Conservation (phyloP, 2,329 filamentous ascomycete genomes). For the Emergomyces orientalis region DNA sequence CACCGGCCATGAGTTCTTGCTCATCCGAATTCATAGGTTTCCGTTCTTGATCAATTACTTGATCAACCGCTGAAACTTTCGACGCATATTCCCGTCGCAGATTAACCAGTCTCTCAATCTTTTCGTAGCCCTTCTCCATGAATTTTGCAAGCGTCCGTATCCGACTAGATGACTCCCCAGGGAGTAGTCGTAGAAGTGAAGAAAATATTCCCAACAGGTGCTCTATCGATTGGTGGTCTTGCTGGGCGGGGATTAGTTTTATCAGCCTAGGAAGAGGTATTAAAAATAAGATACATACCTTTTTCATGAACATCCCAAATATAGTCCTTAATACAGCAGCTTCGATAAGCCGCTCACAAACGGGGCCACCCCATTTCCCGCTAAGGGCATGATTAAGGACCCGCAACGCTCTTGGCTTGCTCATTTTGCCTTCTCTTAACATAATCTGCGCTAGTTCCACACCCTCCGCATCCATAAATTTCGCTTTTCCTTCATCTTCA, state of each 20-base stretch:
- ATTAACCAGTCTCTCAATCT: constrained; percentile 62
- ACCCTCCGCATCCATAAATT: constrained; percentile 83
- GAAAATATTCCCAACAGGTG: constrained; percentile 80
- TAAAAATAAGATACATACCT: constrained; percentile 28
- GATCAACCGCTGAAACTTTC: constrained; percentile 54
- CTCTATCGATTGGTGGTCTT: constrained; percentile 58
- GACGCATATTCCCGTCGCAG: constrained; percentile 62
- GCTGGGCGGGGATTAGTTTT: constrained; percentile 29
- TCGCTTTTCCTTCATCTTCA: constrained; percentile 62
- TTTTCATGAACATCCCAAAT: constrained; percentile 85
- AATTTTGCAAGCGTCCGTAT: constrained; percentile 89
- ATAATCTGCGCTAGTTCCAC: constrained; percentile 87
- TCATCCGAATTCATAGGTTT: constrained; percentile 48
- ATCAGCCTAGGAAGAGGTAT: background rate
- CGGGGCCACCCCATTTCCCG: constrained; percentile 47
- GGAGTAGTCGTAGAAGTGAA: constrained; percentile 68
- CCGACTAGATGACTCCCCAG: constrained; percentile 64
- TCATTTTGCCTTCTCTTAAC: constrained; percentile 78
- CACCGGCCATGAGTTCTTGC: constrained; percentile 52
- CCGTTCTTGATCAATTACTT: constrained; percentile 52
- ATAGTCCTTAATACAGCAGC: constrained; percentile 73
- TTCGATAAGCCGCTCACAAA: constrained; percentile 70
- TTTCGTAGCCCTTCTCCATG: constrained; percentile 86
- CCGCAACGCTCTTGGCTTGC: constrained; percentile 66
- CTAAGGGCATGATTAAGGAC: constrained; percentile 73